phyloP scores from a whole-genome alignment of 345 rosid genomes.

The Eucalyptus dawsonii region DNA sequence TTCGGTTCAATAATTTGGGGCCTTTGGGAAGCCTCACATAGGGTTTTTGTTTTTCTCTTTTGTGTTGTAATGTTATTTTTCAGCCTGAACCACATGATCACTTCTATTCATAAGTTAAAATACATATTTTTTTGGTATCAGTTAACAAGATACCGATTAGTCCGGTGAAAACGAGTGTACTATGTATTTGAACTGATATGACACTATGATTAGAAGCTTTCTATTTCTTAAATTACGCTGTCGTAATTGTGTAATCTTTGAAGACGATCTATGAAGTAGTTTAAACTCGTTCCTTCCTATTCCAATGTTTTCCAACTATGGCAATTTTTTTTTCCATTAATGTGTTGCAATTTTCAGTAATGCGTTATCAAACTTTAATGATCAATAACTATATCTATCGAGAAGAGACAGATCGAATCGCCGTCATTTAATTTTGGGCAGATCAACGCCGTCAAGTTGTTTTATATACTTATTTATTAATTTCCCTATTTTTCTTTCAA shows the following conservation, averaged over 20 bases:
- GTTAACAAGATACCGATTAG: neutral
- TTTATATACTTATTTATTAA: neutral
- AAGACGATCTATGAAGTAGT: neutral
- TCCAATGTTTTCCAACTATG: accelerated
- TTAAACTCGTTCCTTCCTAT: neutral
- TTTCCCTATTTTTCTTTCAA: neutral
- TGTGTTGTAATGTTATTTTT: neutral
- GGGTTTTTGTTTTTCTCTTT: neutral
- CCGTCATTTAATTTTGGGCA: neutral
- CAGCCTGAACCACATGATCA: neutral
- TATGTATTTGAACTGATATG: neutral
- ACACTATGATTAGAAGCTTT: neutral
- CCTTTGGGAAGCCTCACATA: neutral
- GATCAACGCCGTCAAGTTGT: neutral
- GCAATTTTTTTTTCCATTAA: neutral
- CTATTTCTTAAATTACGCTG: neutral
- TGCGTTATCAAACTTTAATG: neutral
- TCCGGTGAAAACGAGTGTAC: accelerated
- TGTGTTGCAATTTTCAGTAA: neutral
- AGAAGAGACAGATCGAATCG: neutral
- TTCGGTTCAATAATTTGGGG: neutral
- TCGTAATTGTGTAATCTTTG: accelerated
- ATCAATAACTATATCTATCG: accelerated
- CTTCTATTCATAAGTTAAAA: neutral
- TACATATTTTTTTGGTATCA: neutral